Percentiles rank a stretch among this genome's conserved stretches.
Evolutionary conservation across 345 rosid species (phyloP).

Genomic region (Citropsis articulata): DNA sequence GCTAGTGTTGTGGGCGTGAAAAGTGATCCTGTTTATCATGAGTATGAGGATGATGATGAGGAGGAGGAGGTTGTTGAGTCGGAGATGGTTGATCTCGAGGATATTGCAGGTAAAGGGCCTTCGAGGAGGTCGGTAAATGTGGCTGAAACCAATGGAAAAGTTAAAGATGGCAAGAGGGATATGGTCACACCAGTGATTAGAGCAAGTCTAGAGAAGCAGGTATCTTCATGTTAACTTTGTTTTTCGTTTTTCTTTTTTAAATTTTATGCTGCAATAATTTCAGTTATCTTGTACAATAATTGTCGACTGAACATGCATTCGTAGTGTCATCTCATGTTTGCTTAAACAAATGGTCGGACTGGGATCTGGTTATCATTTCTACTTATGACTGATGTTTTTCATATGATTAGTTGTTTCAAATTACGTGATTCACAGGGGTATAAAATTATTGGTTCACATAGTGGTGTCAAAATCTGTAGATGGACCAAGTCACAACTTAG

Average conservation of each 20-base stretch:
- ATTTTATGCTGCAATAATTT: neutral
- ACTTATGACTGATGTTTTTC: neutral
- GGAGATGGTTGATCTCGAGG: conserved; percentile 80
- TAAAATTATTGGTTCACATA: conserved; percentile 94
- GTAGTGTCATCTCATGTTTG: neutral
- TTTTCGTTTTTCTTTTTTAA: neutral
- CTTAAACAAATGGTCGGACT: neutral
- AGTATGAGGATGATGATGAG: conserved; percentile 5
- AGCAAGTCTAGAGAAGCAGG: conserved; percentile 96
- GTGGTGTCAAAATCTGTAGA: conserved; percentile 96
- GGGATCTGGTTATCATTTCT: neutral
- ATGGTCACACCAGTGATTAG: conserved; percentile 97
- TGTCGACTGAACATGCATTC: neutral
- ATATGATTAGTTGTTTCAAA: conserved; percentile 1
- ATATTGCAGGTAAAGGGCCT: conserved; percentile 92
- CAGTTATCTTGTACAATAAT: neutral
- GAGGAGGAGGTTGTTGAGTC: conserved; percentile 29
- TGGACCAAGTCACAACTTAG: conserved; percentile 99
- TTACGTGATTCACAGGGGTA: conserved; percentile 68
- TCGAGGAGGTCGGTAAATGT: conserved; percentile 44
- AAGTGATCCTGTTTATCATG: conserved; percentile 35
- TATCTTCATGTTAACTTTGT: conserved; percentile 3
- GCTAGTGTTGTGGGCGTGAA: conserved; percentile 33
- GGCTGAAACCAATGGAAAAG: conserved; percentile 50
- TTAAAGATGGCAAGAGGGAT: conserved; percentile 53